These are phyloP conservation scores for Schrenkiella parvula DNA, from an alignment of 345 rosid genomes.

Conservation along the genomic window DNA sequence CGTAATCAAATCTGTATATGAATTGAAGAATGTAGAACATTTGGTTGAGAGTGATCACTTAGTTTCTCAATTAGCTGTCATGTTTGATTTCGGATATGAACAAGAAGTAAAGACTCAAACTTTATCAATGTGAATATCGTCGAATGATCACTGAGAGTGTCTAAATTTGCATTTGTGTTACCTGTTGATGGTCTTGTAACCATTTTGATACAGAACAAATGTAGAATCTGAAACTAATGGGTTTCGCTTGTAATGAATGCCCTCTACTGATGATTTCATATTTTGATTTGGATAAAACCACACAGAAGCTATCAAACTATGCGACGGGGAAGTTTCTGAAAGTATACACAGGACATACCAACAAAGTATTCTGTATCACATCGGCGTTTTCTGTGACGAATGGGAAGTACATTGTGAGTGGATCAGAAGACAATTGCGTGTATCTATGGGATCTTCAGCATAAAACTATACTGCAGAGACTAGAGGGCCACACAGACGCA, in stretches of 20 bases:
- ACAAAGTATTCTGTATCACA: constrained; percentile 69
- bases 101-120: neutral
- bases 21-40: neutral
- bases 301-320: constrained; percentile 90
- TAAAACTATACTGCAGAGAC: constrained; percentile 75
- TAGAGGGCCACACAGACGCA: constrained; percentile 80
- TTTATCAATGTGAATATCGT: too few relatives aligned
- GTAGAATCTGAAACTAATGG: neutral
- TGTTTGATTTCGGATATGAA: neutral
- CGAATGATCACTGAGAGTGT: neutral
- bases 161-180: neutral
- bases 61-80: neutral
- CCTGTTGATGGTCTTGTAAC: neutral
- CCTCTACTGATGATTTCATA: neutral
- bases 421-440: constrained; percentile 86
- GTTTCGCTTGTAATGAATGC: neutral
- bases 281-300: neutral
- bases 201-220: neutral
- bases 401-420: constrained; percentile 92
- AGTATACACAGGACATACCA: constrained; percentile 77
- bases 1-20: too few relatives aligned
- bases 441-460: constrained; percentile 94
- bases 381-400: constrained; percentile 94
- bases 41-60: neutral
- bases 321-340: constrained; percentile 80